Evolutionary conservation across 1,139 yeast genomes (phyloP), one percentile per base, ranked within the genome.

Genomic region (Kurtzmaniella quercitrusa): DNA sequence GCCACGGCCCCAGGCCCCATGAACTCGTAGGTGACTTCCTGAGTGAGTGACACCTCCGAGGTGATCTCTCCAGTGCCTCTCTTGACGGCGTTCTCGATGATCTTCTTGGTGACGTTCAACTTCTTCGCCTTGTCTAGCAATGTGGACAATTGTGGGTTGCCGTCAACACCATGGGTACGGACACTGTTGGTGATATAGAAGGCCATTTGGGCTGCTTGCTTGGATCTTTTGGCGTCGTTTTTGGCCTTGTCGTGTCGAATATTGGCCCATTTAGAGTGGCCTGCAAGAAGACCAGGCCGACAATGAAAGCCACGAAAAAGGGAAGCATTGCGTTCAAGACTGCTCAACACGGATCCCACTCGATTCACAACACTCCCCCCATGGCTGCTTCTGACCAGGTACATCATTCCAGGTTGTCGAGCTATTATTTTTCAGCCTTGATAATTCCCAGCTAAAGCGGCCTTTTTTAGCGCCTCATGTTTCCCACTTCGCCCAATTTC

Each of bases 231-330:
- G 14, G 91, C 88, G 63, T 93, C 98, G 58, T 90, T 89, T 51
- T 89, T 88, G 45, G 95, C 95, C 65, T 93, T 93, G 60, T 88
- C 95, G 57, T 90, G 97, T 58, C 90, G 84, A 52, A 93, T 93
- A 44, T 88, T 89, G 38, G 95, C 88, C 98, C 98, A 93, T 64
- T 91, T 93, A 37, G 88, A 85, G 62, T 93, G 98, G 1, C 98
- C 96, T 0, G 85, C 80, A 7, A 50, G 44, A 4, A 43, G 24
- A 1, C 41, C 6, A 1, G 47, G 8, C 18, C 52, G 40, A 14
- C 54, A 42, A 38, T 59, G 58, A 38, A 17, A 33, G 4, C 34
- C 18, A n/a, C 31, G 36, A 14, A n/a, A n/a, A n/a, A n/a, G n/a
- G n/a, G n/a, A n/a, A n/a, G n/a, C n/a, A n/a, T n/a, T n/a, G n/a